Conservation (phyloP, 2,329 filamentous ascomycete species). For the Pseudogymnoascus sp. region DNA sequence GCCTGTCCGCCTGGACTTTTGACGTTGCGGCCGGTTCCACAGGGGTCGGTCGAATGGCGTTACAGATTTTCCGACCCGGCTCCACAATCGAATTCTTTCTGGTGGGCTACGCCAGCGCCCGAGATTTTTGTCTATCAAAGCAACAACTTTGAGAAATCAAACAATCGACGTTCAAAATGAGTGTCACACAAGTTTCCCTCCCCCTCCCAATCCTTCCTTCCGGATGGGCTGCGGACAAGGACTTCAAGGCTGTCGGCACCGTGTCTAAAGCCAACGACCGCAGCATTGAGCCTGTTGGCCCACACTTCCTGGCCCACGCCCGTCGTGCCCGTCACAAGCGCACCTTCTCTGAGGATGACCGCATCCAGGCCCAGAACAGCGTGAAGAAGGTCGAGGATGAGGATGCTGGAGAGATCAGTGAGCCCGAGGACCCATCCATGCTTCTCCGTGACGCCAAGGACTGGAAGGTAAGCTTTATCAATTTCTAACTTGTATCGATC, state of each 20-base stretch:
- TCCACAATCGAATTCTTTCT: conserved; percentile 8
- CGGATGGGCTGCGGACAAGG: conserved; percentile 81
- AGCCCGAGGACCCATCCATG: conserved; percentile 88
- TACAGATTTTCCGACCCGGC: conserved; percentile 1
- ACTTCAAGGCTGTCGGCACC: conserved; percentile 77
- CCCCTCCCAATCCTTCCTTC: conserved; percentile 69
- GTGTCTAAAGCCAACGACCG: conserved; percentile 73
- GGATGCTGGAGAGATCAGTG: conserved; percentile 84
- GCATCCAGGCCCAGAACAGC: conserved; percentile 89
- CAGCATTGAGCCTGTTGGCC: conserved; percentile 90
- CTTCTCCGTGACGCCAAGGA: conserved; percentile 93
- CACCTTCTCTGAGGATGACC: conserved; percentile 97
- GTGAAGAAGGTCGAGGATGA: conserved; percentile 94
- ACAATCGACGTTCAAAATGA: conserved; percentile 9
- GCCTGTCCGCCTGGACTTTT: background rate
- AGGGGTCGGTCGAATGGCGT: background rate
- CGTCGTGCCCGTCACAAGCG: conserved; percentile 93
- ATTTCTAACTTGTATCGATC: background rate
- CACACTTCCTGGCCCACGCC: conserved; percentile 95
- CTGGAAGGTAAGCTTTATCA: conserved; percentile 70
- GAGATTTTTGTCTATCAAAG: conserved; percentile 7
- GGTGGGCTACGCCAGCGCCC: background rate
- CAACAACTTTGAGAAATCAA: background rate
- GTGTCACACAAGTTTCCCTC: conserved; percentile 39
- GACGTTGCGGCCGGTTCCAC: background rate